Base-by-base conservation (phyloP, 306 rosid genomes). In the Sophora flavescens region DNA sequence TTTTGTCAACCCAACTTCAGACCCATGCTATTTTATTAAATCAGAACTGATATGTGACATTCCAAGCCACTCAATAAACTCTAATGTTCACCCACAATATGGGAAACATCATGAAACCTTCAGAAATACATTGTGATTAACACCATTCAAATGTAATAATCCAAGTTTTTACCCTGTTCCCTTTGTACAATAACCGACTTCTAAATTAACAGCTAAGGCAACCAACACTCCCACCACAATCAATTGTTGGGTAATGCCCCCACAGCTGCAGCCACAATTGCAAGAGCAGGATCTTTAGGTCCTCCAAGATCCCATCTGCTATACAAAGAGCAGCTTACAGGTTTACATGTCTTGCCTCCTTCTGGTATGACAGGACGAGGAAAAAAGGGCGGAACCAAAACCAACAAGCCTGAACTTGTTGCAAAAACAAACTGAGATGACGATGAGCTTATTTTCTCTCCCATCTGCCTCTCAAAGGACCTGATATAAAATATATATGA, bases 401-500 rank as follows among this genome's bases (percentile, higher is more conserved):
- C 85, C 88, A 91, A 90, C 96, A 91, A 91, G 88, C 84, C 83
- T 15, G 88, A 88, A 90, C 96, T 88, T 86, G 89, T 90, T 70
- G 89, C 87, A 86, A 86, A 88, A 91, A 84, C 84, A 87, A 87
- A 93, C 94, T 79, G 91, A 91, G 90, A 91, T 68, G 89, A 83
- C 78, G 89, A 86, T 85, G 91, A 87, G 93, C 93, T 80, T 84
- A 90, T 80, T 61, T 77, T 87, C 89, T 86, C 85, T 87, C 88
- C 96, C 81, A 85, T 87, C 94, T 87, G 96, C 96, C 92, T 81
- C 98, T 90, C 89, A 84, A 82, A 82, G 54, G 66, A 90, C 97
- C 97, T 91, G 97, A 89, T 91, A 90, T 80, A 83, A 86, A 86
- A 86, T 85, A 78, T 22, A 68, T 75, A 74, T 59, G 65, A 81